phyloP scores from a whole-genome alignment of 2,329 filamentous ascomycete genomes.

The Colletotrichum truncatum region DNA sequence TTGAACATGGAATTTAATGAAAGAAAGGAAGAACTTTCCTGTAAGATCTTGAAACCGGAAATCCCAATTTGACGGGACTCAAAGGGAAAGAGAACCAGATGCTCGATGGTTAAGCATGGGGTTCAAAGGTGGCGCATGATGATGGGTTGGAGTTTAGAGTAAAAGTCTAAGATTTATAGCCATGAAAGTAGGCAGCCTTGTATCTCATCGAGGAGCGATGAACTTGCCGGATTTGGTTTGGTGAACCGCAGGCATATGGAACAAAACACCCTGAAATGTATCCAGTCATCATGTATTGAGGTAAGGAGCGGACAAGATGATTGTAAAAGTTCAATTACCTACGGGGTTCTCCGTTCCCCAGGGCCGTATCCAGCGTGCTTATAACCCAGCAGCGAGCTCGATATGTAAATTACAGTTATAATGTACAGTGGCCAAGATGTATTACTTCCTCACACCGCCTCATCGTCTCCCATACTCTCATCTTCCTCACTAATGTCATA shows the following conservation, averaged over 20 bases:
- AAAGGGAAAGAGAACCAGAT: too few species aligned
- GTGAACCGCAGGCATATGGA: not conserved
- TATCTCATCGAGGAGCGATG: too few species aligned
- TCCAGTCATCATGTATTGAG: not conserved
- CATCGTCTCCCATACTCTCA: conserved; percentile 46
- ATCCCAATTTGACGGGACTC: too few species aligned
- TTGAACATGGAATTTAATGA: too few species aligned
- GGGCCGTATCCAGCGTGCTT: conserved; percentile 19
- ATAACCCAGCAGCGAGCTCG: not conserved
- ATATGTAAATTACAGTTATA: conserved; percentile 2
- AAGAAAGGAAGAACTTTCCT: too few species aligned
- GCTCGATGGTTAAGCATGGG: too few species aligned
- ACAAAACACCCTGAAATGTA: not conserved
- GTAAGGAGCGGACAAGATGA: not conserved
- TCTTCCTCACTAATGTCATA: conserved; percentile 47
- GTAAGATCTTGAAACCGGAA: too few species aligned
- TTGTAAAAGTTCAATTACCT: not conserved
- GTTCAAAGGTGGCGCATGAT: too few species aligned
- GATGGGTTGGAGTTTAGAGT: too few species aligned
- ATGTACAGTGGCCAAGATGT: not conserved
- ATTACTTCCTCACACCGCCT: conserved; percentile 33
- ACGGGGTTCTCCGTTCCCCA: not conserved
- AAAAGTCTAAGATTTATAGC: too few species aligned
- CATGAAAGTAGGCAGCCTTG: too few species aligned
- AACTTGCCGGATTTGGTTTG: too few species aligned